Base-by-base conservation (phyloP, 305 asterid genomes). In the Ilex paraguariensis region DNA sequence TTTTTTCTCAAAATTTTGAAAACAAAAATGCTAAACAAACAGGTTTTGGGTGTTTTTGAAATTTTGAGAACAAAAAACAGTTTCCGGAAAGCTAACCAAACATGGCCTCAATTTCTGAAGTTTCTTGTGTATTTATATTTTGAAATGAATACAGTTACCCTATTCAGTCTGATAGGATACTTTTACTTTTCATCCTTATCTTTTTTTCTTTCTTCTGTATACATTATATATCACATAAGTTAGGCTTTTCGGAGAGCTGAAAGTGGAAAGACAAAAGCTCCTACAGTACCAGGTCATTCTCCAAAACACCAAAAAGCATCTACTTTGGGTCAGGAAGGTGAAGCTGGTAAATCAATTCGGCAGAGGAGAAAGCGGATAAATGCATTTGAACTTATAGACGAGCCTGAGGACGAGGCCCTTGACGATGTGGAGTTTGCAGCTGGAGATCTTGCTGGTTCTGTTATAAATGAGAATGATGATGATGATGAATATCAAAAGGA, bases 211-310 rank as follows among this genome's bases (percentile, higher is more conserved):
- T 36, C 6, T 36, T 36, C 42, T 8, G 6, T 36, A 36, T 36
- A 36, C 42, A 36, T 2, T 36, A 52, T 52, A 15, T 52, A 52
- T 52, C 31, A 8, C 42, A 4, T 36, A 52, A 3, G 7, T 46
- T 60, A 85, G 94, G 82, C 70, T 68, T 72, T 88, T 57, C 83
- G 79, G 17, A 79, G 86, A 69, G 77, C 92, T 44, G 77, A 82
- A 73, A 55, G 65, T 13, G 71, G 75, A 71, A 77, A 60, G 12
- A 53, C 54, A 51, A 65, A 59, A 39, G 15, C 10, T 55, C 63
- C 10, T 49, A 32, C 64, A 58, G 70, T 65, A 48, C 61, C 74
- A 62, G 79, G 70, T 70, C 71, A 66, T 75, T 65, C 79, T 75
- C 63, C 66, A 51, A 68, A 76, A 59, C 81, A 74, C 82, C 82